Evolutionary conservation across 2,329 filamentous ascomycete species (phyloP), one percentile per base, ranked within the genome.

Genomic region (Calonectria leucothoes): DNA sequence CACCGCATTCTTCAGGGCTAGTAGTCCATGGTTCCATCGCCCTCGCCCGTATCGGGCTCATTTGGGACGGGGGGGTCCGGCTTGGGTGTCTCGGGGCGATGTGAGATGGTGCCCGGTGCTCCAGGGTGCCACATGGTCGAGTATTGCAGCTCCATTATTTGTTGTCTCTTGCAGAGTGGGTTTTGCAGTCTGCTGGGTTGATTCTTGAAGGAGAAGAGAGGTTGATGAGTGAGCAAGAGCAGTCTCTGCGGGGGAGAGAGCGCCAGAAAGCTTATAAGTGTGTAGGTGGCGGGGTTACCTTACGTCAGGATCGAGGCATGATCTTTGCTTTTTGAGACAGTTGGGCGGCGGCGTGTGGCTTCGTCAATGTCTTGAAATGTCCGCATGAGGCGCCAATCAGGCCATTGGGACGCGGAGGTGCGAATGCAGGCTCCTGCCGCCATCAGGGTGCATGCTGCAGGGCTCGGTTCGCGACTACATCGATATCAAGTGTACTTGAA

Each of bases 11-110:
- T 64, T 73, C 42, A 75, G 35, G 64, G 45, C 48, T 73, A 51
- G 69, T 79, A 83, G 69, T 83, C 81, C 25, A 78, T 81, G 23
- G 78, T 82, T 63, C 80, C 82, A 59, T 82, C 81, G 29, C 82
- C 82, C 66, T 82, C 81, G 45, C 80, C 79, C 37, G 78, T 78
- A 65, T 80, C 80, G 6, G 82, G 82, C 72, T 81, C 81, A 35
- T 75, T 77, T n/a, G 82, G 82, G 42, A 80, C 72, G 42, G 82
- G 82, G 42, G 79, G 77, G 14, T 80, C 77, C 45, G 79, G 79
- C 67, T 82, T 81, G 63, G 82, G 82, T 33, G 82, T 83, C 73
- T 82, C 81, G 33, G 81, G 82, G 45, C 81, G 82, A 75, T 79
- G 78, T 45, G 73, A 57, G 33, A 77, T 51, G 35, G 23, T 48